Conservation (phyloP, 331 rosid genomes). For the Saraca asoca region DNA sequence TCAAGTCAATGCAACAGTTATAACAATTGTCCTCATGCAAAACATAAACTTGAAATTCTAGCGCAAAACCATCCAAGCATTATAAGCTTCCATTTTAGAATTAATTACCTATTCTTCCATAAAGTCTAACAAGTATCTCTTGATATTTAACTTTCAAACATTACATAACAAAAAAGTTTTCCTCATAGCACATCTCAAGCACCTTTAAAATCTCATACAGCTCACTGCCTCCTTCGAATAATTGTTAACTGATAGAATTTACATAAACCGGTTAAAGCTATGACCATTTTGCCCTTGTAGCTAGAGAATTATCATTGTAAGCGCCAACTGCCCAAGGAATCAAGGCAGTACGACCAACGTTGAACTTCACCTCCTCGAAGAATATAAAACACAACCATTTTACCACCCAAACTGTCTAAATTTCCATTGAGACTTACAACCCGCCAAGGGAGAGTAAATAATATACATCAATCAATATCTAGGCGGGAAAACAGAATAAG, state of each 20-base stretch:
- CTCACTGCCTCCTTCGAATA: neutral
- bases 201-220: conserved; percentile 25
- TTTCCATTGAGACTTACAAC: conserved; percentile 1
- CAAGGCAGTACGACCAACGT: neutral
- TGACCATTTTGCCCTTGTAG: conserved; percentile 13
- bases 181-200: conserved; percentile 16
- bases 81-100: conserved; percentile 21
- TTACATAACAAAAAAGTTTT: neutral
- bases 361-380: conserved; percentile 2
- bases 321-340: conserved; percentile 29
- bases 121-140: conserved; percentile 3
- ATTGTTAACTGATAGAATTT: conserved; percentile 7
- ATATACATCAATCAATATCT: neutral
- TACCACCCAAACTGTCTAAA: conserved; percentile 10
- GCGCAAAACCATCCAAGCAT: neutral
- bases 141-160: neutral
- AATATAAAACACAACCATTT: neutral
- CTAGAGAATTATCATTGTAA: conserved; percentile 19
- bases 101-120: conserved; percentile 5
- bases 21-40: conserved; percentile 10
- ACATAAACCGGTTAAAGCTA: conserved; percentile 11
- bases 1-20: neutral
- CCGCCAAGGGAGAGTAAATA: neutral
- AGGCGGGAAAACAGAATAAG: neutral
- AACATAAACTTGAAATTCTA: conserved; percentile 27